A percentile compares a stretch with the other conserved stretches of the same genome.
Evolutionary conservation across 2,329 filamentous ascomycete species (phyloP).

Genomic region (Juglanconis sp.): DNA sequence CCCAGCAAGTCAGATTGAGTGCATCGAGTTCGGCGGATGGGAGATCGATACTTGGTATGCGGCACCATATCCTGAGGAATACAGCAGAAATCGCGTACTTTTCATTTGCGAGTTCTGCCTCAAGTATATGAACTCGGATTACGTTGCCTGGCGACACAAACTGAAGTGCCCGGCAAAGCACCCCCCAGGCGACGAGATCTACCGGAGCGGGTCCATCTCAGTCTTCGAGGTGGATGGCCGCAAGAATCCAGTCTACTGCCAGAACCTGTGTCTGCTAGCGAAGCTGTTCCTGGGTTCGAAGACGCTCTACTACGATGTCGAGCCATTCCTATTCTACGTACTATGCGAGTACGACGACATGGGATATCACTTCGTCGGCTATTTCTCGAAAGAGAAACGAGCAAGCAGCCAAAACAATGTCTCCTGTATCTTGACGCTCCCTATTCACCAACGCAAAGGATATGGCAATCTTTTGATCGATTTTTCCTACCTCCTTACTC

Average conservation of each 20-base stretch:
- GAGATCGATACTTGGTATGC: constrained; percentile 99
- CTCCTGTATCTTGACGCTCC: constrained; percentile 91
- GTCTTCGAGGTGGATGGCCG: constrained; percentile 98
- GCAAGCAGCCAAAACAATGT: constrained; percentile 95
- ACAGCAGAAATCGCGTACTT: constrained; percentile 92
- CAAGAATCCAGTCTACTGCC: constrained; percentile 97
- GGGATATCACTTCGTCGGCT: constrained; percentile 96
- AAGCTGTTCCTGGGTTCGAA: constrained; percentile 99
- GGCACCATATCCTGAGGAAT: constrained; percentile 96
- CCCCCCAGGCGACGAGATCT: constrained; percentile 96
- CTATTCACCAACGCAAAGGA: constrained; percentile 94
- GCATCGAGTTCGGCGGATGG: constrained; percentile 95
- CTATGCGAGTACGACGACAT: constrained; percentile 90
- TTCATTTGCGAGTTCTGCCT: constrained; percentile 99
- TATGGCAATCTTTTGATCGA: constrained; percentile 97
- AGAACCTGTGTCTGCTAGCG: constrained; percentile 91
- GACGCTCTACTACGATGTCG: constrained; percentile 96
- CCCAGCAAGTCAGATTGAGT: constrained; percentile 94
- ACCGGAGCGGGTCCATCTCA: constrained; percentile 83
- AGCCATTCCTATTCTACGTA: constrained; percentile 95
- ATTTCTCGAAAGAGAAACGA: constrained; percentile 98
- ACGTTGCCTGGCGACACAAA: constrained; percentile 96
- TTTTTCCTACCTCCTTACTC: constrained; percentile 94
- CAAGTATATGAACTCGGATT: constrained; percentile 99
- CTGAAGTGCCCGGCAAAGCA: constrained; percentile 95